Evolutionary conservation across 2,329 filamentous ascomycete genomes (phyloP).

Genomic region (Ceratocystis colombiana): DNA sequence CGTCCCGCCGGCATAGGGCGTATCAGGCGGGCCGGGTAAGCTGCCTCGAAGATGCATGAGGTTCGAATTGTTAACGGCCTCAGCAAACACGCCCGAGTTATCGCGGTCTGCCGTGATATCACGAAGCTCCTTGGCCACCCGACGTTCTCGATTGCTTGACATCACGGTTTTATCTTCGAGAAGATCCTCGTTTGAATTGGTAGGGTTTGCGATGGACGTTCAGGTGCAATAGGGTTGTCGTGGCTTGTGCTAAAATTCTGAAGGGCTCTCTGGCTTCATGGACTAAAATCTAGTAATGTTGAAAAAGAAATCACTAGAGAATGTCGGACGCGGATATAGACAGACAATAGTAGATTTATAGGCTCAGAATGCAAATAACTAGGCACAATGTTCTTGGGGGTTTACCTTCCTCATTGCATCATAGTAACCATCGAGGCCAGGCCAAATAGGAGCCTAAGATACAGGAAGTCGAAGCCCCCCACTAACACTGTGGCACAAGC

Average conservation of each 20-base stretch:
- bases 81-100: constrained; percentile 64
- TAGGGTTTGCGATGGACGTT: constrained; percentile 4
- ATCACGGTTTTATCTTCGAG: constrained; percentile 30
- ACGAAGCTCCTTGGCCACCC: constrained; percentile 63
- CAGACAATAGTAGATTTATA: not conserved
- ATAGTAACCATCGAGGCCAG: not conserved
- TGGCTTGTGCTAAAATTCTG: not conserved
- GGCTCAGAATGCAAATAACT: not conserved
- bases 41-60: constrained; percentile 73
- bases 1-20: constrained; percentile 79
- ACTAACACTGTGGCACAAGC: constrained; percentile 11
- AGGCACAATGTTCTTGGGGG: not conserved
- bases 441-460: not conserved
- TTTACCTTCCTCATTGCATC: constrained; percentile 2
- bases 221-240: not conserved
- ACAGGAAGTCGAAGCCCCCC: not conserved
- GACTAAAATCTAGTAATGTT: no score
- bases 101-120: constrained; percentile 64
- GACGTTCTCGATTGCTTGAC: constrained; percentile 45
- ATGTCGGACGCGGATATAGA: not conserved
- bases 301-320: not conserved
- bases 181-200: not conserved
- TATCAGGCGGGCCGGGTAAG: constrained; percentile 80
- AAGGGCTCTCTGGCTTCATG: not conserved
- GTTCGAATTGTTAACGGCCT: constrained; percentile 54